Base-by-base conservation (phyloP, 345 rosid genomes). In the Eucalyptus cloeziana region DNA sequence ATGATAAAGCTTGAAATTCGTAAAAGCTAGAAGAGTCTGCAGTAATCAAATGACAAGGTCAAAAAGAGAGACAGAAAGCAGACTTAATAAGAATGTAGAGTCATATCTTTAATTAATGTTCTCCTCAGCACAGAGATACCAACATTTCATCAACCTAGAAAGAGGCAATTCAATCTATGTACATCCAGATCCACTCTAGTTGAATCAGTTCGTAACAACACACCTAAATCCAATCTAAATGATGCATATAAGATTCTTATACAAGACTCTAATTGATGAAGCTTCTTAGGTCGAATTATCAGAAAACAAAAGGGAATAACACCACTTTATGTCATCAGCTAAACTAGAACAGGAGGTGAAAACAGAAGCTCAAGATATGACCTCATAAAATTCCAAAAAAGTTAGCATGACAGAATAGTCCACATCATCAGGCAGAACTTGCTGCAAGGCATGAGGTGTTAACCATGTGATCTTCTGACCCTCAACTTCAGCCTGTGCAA, bases 381-480 rank as follows among this genome's bases (percentile, higher is more conserved):
- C 99, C 99, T 97, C 98, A 86, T 98, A 97, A 92, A 98, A 97
- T 91, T 98, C 99, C 95, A 97, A 90, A 92, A 97, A 98, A 21
- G 97, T 95, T 88, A 96, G 90, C 96, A 98, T 92, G 86, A 98
- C 97, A 88, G 93, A 89, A 88, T 92, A 98, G 91, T 96, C 98
- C 90, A 98, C 97, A 92, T 97, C 99, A 85, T 97, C 97, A 5
- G 99, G 94, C 91, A 96, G 91, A 91, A 96, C 98, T 98, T 97
- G 99, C 90, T 98, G 99, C 88, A 96, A 87, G 7, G 95, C 96
- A 88, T 97, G 99, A 79, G 99, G 99, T 10, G 98, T 95, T 91
- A 97, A 92, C 99, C 99, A 97, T 85, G 98, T 96, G 92, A 98
- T 94, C 90, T 94, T 97, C 92, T 98, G 99, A 91, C 98, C 99